These are phyloP conservation scores for Penicillium argentinense DNA, from an alignment of 495 filamentous ascomycete species.

Conservation along the genomic window DNA sequence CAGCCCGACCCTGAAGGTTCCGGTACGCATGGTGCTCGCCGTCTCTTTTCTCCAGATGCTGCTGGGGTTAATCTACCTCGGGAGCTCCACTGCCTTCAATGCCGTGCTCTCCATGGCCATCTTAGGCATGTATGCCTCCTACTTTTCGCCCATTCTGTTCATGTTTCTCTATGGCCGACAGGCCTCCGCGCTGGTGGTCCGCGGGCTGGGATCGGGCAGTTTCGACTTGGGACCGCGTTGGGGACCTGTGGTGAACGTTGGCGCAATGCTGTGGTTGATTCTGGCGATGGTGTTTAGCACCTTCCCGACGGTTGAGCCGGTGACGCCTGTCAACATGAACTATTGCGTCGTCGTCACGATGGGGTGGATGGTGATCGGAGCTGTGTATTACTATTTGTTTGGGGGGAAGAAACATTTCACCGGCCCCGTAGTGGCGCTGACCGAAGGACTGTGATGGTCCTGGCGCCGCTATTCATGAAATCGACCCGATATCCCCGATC, in stretches of 20 bases:
- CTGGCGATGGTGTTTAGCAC: slow-evolving; percentile 27
- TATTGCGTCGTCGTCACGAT: slow-evolving; percentile 25
- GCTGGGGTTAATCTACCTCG: slow-evolving; percentile 42
- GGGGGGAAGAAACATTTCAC: slow-evolving; percentile 18
- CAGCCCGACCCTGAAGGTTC: slow-evolving; percentile 17
- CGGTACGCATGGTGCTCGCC: slow-evolving; percentile 20
- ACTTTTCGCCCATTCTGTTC: slow-evolving; percentile 27
- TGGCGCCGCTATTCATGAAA: not conserved
- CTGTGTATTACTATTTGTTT: slow-evolving; percentile 19
- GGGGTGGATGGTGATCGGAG: slow-evolving; percentile 22
- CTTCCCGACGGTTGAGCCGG: slow-evolving; percentile 22
- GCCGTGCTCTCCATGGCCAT: slow-evolving; percentile 41
- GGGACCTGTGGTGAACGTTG: slow-evolving; percentile 17
- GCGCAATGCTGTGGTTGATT: slow-evolving; percentile 19
- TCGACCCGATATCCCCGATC: slow-evolving; percentile 3
- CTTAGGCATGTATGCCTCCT: slow-evolving; percentile 38
- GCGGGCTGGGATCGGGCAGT: slow-evolving; percentile 8
- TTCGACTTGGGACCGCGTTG: slow-evolving; percentile 18
- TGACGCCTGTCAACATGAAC: slow-evolving; percentile 25
- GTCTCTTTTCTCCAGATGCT: slow-evolving; percentile 28
- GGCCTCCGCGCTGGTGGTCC: not conserved
- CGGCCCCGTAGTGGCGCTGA: slow-evolving; percentile 19
- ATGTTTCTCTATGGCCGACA: slow-evolving; percentile 24
- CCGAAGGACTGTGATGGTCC: slow-evolving; percentile 13
- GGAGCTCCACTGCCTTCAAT: slow-evolving; percentile 45